Evolutionary conservation across 768 basidiomycete genomes (phyloP).

Genomic region (Tubosaeta sp.): DNA sequence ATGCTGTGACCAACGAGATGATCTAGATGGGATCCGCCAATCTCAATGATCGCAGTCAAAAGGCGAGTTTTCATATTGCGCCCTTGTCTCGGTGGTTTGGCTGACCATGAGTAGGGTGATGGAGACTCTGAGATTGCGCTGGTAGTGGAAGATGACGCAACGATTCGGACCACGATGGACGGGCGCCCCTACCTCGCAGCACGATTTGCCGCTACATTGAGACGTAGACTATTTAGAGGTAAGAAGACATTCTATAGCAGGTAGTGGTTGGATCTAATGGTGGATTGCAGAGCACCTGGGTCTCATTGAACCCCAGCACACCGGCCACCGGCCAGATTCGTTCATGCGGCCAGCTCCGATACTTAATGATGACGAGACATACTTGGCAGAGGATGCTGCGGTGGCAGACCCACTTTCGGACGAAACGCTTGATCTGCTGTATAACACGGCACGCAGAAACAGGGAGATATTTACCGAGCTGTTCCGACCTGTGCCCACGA

Average conservation of each 20-base stretch:
- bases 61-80: conserved; percentile 33
- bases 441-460: conserved; percentile 71
- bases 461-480: conserved; percentile 82
- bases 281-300: conserved; percentile 72
- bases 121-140: conserved; percentile 94
- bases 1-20: conserved; percentile 2
- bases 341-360: conserved; percentile 81
- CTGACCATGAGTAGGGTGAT: conserved; percentile 55
- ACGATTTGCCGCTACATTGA: conserved; percentile 79
- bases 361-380: conserved; percentile 64
- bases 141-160: conserved; percentile 84
- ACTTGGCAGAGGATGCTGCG: conserved; percentile 49
- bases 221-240: conserved; percentile 84
- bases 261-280: conserved; percentile 1
- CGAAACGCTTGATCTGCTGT: conserved; percentile 56
- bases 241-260: conserved; percentile 7
- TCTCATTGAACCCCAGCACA: conserved; percentile 69
- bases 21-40: conserved; percentile 89
- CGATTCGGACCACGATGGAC: conserved; percentile 73
- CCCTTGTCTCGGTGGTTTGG: neutral
- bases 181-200: conserved; percentile 67
- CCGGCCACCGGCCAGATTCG: conserved; percentile 34
- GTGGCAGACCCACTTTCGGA: conserved; percentile 80
- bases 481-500: conserved; percentile 83
- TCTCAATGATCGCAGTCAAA: conserved; percentile 83